Percentiles rank a stretch among this genome's conserved stretches.
These are phyloP conservation scores for Hyphopichia pseudoburtonii DNA, from an alignment of 1,139 yeast species.

Conservation along the genomic window DNA sequence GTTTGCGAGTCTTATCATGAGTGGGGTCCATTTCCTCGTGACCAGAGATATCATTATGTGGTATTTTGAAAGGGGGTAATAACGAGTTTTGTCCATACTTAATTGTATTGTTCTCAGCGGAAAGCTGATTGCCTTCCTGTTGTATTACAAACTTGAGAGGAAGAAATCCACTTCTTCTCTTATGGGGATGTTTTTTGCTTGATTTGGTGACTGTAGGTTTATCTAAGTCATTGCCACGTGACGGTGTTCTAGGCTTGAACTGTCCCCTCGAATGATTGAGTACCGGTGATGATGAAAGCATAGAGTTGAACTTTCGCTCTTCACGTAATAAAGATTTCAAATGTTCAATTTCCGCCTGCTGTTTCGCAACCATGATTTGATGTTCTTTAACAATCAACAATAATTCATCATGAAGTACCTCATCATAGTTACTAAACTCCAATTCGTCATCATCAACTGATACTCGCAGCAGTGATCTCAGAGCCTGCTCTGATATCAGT, in stretches of 20 bases:
- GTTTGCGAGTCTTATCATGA: constrained; percentile 9
- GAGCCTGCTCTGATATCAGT: no score
- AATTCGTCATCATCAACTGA: constrained; percentile 3
- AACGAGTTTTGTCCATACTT: no score
- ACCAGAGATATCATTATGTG: no score
- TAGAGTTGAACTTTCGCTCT: constrained; percentile 16
- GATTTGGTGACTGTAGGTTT: no score
- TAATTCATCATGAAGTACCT: constrained; percentile 23
- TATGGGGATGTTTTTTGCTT: no score
- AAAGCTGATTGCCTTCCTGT: no score
- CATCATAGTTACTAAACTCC: not conserved
- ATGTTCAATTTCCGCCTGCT: constrained; percentile 28
- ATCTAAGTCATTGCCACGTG: no score
- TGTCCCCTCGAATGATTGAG: not conserved
- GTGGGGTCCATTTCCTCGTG: not conserved
- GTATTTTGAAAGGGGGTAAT: constrained; percentile 5
- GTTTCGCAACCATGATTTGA: constrained; percentile 22
- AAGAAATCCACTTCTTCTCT: constrained; percentile 8
- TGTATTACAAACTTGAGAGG: no score
- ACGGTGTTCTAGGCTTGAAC: no score
- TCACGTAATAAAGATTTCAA: constrained; percentile 23
- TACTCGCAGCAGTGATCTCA: no score
- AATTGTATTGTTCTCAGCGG: no score
- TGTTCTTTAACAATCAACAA: constrained; percentile 25
- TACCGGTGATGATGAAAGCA: constrained; percentile 3